phyloP scores from a whole-genome alignment of 805 yeast species.

The Jamesozyma spencerorum region DNA sequence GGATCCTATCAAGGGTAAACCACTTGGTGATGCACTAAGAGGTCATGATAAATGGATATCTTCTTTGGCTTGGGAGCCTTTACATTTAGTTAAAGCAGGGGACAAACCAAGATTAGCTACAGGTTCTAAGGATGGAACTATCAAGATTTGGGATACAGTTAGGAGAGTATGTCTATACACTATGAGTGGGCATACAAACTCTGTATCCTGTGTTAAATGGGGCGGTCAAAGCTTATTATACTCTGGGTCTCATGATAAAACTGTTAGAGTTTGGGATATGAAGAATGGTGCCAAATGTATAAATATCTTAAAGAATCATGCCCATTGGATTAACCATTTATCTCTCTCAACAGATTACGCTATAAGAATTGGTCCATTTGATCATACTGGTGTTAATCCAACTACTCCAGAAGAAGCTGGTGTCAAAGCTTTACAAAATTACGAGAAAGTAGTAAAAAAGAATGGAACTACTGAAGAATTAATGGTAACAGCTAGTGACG shows the following conservation, averaged over 20 bases:
- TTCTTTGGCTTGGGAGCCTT: conserved; percentile 87
- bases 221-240: conserved; percentile 80
- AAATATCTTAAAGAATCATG: conserved; percentile 77
- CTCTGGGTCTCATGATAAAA: conserved; percentile 89
- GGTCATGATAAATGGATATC: conserved; percentile 92
- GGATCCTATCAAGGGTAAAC: conserved; percentile 69
- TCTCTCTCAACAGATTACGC: conserved; percentile 87
- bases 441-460: conserved; percentile 48
- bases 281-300: conserved; percentile 66
- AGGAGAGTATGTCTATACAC: conserved; percentile 58
- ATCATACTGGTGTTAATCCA: conserved; percentile 49
- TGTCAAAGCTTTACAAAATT: conserved; percentile 40
- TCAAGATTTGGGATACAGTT: conserved; percentile 81
- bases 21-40: conserved; percentile 58
- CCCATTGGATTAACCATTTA: conserved; percentile 96
- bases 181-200: conserved; percentile 76
- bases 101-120: conserved; percentile 65
- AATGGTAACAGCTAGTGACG: conserved; percentile 91
- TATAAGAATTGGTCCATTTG: conserved; percentile 80
- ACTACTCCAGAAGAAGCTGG: conserved; percentile 38
- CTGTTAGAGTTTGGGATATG: conserved; percentile 83
- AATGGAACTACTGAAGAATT: conserved; percentile 66
- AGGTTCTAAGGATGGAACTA: conserved; percentile 85
- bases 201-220: conserved; percentile 96
- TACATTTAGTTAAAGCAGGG: conserved; percentile 65